A percentile compares a stretch with the other conserved stretches of the same genome.
Evolutionary conservation across 2,329 filamentous ascomycete species (phyloP).

Genomic region (Ophiostoma montium): DNA sequence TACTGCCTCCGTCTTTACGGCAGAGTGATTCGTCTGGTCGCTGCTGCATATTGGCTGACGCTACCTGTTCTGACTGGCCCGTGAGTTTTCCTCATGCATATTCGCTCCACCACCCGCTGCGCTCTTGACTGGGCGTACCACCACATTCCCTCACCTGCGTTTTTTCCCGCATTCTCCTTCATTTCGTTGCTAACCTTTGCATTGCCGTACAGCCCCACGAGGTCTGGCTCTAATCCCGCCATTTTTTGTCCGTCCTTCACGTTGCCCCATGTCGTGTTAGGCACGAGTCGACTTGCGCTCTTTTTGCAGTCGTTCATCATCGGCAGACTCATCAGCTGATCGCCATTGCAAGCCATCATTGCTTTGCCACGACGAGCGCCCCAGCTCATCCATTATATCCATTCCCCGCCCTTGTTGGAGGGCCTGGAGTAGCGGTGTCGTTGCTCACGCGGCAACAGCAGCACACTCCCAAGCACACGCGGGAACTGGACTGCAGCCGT

Average conservation of each 20-base stretch:
- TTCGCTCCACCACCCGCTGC: neutral
- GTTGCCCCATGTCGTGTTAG: conserved; percentile 6
- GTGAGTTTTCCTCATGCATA: conserved; percentile 6
- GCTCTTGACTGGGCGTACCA: neutral
- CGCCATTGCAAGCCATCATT: neutral
- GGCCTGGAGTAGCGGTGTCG: neutral
- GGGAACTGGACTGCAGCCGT: neutral
- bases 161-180: neutral
- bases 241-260: conserved; percentile 1
- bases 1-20: neutral
- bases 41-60: neutral
- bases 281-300: neutral
- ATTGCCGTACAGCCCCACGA: neutral
- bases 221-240: neutral
- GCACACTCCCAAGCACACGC: neutral
- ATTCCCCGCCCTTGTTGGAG: neutral
- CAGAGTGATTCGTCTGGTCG: neutral
- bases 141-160: neutral
- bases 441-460: neutral
- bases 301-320: neutral
- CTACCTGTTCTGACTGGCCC: conserved; percentile 1
- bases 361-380: neutral
- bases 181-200: conserved; percentile 1
- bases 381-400: neutral
- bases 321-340: neutral